Base-by-base conservation (phyloP, 495 filamentous ascomycete genomes). In the Venustampulla echinocandica region DNA sequence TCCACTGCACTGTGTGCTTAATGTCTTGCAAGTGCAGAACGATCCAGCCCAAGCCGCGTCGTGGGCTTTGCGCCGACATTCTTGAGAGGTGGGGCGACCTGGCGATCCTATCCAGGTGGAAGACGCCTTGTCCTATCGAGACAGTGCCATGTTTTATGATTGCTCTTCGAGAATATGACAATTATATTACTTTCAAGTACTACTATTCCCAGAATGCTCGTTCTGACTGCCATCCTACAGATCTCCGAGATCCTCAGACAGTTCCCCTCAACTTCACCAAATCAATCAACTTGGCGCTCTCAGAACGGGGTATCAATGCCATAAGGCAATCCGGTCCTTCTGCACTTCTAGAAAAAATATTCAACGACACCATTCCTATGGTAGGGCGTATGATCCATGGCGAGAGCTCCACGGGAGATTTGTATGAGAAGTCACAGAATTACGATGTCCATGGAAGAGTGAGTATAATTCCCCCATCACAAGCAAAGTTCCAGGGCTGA, bases 331-430 rank as follows among this genome's bases (percentile, higher is more conserved):
- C 85, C 0, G 65, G 75, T 34, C 72, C 75, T 14, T 60, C 72
- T 4, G 73, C 75, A 10, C 72, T 96, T 20, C 70, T 93, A 39
- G 73, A 88, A 1, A 73, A 81, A 56, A 75, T 97, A 18, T 69
- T 90, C 34, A 64, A 62, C 13, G 76, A 84, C 37, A 85, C 90
- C 0, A 87, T 95, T 44, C 93, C 93, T 4, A 95, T 99, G 87
- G 67, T 81, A 49, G 90, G 90, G 9, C 87, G 92, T n/a, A 97
- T 97, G 92, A 92, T 99, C 42, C 92, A 99, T 59, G 81, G 85
- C 18, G 70, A 71, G 50, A 69, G 69, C n/a, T 58, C 70, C 21
- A 63, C 73, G 23, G 85, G 84, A 18, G 62, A 79, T 14, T 63
- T 92, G 9, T 85, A 79, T 59, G 80, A 92, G 52, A 79, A 84